Base-by-base conservation (phyloP, 257 asterid species). In the Solanum corneliomulleri region DNA sequence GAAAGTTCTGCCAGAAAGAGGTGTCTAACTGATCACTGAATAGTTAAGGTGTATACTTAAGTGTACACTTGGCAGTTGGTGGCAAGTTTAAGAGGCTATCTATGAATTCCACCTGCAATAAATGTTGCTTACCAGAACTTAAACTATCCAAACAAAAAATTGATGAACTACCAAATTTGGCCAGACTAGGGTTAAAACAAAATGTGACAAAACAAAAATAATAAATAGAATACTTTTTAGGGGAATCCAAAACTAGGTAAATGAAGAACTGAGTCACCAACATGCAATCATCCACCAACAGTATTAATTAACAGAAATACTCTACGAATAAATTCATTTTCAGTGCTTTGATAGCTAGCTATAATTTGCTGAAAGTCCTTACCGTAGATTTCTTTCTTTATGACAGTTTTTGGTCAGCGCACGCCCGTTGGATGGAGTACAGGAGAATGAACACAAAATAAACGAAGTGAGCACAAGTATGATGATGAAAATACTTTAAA, bases 331-430 rank as follows among this genome's bases (percentile, higher is more conserved):
- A 18, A 80, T 47, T 6, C 29, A 44, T 47, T 78, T 80, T 16
- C 44, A 29, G 68, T 10, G 44, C 11, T 47, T 47, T 80, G 85
- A 81, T 18, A 49, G 31, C 29, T 80, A 18, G 69, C 42, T 49
- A 49, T 31, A 81, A 81, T 81, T 81, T 70, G 86, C 27, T 29
- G 47, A 85, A 84, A 82, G 82, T 39, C 89, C 99, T 91, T 93
- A 97, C 99, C 99, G 68, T 97, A 97, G 74, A 88, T 86, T 93
- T 97, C 99, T 97, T 96, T 96, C 99, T 97, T 95, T 93, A 92
- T 21, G 86, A 89, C 90, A 13, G 92, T 77, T 90, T 87, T 88
- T 88, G 47, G 93, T 87, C 95, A 91, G 91, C 82, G 91, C 87
- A 83, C 87, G 88, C 69, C 90, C 87, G 88, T 87, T 86, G 81